phyloP scores from a whole-genome alignment of 768 basidiomycete genomes.

The Panus rudis region DNA sequence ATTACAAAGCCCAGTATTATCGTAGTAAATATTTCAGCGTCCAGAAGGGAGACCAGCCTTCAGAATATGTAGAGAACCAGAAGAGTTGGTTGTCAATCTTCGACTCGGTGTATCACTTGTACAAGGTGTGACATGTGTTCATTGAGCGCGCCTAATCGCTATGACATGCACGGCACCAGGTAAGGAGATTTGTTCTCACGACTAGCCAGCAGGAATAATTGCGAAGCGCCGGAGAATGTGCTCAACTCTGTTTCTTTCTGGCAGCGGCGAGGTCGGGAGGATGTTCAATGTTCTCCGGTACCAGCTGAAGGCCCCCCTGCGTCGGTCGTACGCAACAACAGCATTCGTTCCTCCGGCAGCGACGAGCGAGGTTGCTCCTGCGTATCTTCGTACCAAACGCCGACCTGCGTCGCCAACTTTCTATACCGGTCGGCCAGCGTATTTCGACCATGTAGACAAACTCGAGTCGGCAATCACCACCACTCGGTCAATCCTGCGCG shows the following conservation, averaged over 20 bases:
- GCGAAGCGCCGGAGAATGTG: no score
- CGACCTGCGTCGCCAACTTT: constrained; percentile 68
- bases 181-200: not conserved
- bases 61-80: no score
- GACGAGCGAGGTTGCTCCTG: not conserved
- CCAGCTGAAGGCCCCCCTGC: not conserved
- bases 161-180: no score
- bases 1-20: no score
- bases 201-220: constrained; percentile 1
- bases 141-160: no score
- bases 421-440: constrained; percentile 74
- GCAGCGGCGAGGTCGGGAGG: not conserved
- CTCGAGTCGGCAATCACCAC: constrained; percentile 59
- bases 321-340: not conserved
- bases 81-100: no score
- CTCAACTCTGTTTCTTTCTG: not conserved
- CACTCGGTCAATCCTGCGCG: constrained; percentile 52
- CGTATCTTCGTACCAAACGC: constrained; percentile 6
- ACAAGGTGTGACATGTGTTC: no score
- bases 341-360: no score
- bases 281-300: not conserved
- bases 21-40: no score
- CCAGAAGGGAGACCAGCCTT: no score
- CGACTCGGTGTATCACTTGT: no score
- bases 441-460: constrained; percentile 62